A percentile compares a stretch with the other conserved stretches of the same genome.
These are phyloP conservation scores for Orychophragmus violaceus DNA, from an alignment of 345 rosid genomes.

Conservation along the genomic window DNA sequence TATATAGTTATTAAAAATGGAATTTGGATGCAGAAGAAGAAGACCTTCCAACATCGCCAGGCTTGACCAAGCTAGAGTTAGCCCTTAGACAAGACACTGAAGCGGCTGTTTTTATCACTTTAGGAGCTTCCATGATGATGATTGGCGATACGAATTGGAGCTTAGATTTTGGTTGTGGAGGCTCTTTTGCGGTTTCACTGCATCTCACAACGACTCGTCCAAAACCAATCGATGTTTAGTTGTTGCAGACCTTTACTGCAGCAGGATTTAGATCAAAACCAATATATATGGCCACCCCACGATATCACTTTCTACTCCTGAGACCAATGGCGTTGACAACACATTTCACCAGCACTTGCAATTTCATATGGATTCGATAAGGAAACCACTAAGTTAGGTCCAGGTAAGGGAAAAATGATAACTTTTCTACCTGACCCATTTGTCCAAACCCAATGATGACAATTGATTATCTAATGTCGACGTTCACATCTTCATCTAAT, in stretches of 20 bases:
- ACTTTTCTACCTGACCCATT: conserved; percentile 85
- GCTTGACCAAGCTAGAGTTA: too few relatives aligned
- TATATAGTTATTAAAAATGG: too few relatives aligned
- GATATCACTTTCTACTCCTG: conserved; percentile 50
- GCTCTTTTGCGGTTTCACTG: too few relatives aligned
- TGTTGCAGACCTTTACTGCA: conserved; percentile 71
- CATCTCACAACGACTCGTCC: too few relatives aligned
- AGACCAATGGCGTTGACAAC: conserved; percentile 74
- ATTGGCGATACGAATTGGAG: too few relatives aligned
- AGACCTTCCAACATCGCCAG: too few relatives aligned
- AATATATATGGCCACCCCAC: conserved; percentile 75
- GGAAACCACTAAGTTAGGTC: background rate
- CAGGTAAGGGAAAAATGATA: background rate
- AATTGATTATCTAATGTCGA: conserved; percentile 69
- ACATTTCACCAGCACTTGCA: conserved; percentile 87
- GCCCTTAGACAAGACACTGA: too few relatives aligned
- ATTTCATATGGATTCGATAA: background rate
- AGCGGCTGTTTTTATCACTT: too few relatives aligned
- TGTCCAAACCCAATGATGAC: conserved; percentile 91
- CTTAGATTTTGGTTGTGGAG: too few relatives aligned
- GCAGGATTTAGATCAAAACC: conserved; percentile 92
- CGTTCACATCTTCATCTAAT: conserved; percentile 48
- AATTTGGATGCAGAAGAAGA: too few relatives aligned
- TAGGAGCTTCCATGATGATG: too few relatives aligned
- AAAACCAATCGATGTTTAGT: too few relatives aligned